A percentile compares a stretch with the other conserved stretches of the same genome.
These are phyloP conservation scores for Podospora bellae-mahoneyi DNA, from an alignment of 495 filamentous ascomycete genomes.

Conservation along the genomic window DNA sequence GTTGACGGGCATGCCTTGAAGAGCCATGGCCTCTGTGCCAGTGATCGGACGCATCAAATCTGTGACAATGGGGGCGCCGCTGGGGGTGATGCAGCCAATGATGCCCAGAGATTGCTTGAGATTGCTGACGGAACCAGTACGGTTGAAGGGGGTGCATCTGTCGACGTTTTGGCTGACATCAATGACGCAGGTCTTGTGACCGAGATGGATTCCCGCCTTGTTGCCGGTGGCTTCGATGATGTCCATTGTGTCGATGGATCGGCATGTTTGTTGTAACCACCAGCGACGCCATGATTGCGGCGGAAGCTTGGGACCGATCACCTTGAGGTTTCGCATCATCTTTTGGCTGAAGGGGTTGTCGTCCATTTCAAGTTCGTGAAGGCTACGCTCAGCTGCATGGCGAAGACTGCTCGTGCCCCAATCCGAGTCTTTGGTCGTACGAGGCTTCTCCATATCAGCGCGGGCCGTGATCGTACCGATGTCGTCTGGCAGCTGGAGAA, in stretches of 20 bases:
- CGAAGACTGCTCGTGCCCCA: slow-evolving; percentile 25
- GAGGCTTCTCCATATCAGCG: slow-evolving; percentile 37
- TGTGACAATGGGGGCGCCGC: slow-evolving; percentile 60
- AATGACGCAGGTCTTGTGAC: slow-evolving; percentile 58
- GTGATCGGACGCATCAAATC: slow-evolving; percentile 60
- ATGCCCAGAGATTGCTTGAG: slow-evolving; percentile 50
- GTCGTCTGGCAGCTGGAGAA: slow-evolving; percentile 59
- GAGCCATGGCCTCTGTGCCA: slow-evolving; percentile 60
- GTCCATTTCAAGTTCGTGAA: slow-evolving; percentile 5
- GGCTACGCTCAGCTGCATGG: slow-evolving; percentile 17
- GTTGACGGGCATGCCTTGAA: slow-evolving; percentile 70
- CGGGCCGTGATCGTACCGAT: slow-evolving; percentile 49
- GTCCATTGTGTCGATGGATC: slow-evolving; percentile 68
- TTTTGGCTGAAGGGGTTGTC: slow-evolving; percentile 27
- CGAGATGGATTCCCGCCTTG: slow-evolving; percentile 51
- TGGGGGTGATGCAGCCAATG: slow-evolving; percentile 67
- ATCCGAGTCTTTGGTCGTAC: slow-evolving; percentile 9
- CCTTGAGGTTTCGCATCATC: slow-evolving; percentile 20
- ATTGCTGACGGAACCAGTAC: neutral
- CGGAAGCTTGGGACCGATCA: slow-evolving; percentile 14
- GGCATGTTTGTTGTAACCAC: slow-evolving; percentile 39
- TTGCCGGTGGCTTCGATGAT: slow-evolving; percentile 53
- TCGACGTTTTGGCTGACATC: slow-evolving; percentile 80
- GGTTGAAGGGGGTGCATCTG: slow-evolving; percentile 33
- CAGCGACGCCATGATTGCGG: slow-evolving; percentile 17